Conservation (phyloP, 441 rosid species). For the Euphorbia celastroides region DNA sequence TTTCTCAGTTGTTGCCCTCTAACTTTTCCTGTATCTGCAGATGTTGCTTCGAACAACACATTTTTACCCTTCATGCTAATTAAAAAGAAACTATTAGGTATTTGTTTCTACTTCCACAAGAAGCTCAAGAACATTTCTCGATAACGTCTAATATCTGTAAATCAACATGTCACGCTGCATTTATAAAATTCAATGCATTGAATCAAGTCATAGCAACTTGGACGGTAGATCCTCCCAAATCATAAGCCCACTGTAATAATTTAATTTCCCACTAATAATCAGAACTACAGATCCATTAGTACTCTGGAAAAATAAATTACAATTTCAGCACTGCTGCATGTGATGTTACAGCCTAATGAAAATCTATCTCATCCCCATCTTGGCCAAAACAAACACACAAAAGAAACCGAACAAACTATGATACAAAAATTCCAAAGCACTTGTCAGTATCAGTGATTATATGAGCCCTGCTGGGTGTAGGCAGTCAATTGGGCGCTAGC, state of each 20-base stretch:
- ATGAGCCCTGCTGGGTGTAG: conserved; percentile 31
- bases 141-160: no score
- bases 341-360: background rate
- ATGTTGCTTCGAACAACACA: no score
- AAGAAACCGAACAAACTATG: conserved; percentile 10
- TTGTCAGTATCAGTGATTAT: conserved; percentile 29
- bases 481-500: conserved; percentile 13
- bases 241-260: background rate
- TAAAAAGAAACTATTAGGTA: no score
- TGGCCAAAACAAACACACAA: background rate
- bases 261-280: background rate
- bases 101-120: no score
- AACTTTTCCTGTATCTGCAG: background rate
- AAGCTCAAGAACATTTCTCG: no score
- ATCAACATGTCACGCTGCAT: no score
- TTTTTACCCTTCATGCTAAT: no score
- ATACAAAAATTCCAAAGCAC: conserved; percentile 24
- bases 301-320: conserved; percentile 16
- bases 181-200: background rate
- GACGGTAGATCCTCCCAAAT: background rate
- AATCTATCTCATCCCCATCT: conserved; percentile 12
- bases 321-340: conserved; percentile 5
- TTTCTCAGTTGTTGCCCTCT: background rate
- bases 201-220: background rate
- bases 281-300: background rate